Conservation (phyloP, 176 grass and related monocot species). For the Coix lacrymajobi region DNA sequence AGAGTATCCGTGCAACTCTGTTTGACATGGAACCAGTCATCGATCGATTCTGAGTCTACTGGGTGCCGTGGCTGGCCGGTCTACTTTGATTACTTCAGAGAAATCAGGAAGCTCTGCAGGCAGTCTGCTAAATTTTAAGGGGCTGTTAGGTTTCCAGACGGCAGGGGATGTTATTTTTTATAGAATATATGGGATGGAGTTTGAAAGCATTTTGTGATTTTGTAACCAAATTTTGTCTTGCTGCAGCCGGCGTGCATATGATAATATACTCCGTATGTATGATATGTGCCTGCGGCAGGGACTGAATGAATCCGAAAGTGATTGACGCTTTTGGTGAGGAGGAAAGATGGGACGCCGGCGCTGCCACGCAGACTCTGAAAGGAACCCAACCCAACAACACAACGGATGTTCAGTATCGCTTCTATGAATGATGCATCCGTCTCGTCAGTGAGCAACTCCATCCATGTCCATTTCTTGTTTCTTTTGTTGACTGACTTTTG, state of each 20-base stretch:
- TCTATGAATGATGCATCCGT: not conserved
- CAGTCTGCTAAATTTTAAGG: not conserved
- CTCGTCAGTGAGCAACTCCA: not conserved
- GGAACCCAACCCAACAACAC: too few species aligned
- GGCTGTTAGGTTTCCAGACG: not conserved
- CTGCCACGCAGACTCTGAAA: not conserved
- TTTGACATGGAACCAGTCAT: not conserved
- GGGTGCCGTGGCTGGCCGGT: not conserved
- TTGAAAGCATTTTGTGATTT: not conserved
- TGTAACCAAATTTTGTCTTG: not conserved
- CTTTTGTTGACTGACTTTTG: not conserved
- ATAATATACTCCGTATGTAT: too few species aligned
- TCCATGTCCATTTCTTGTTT: not conserved
- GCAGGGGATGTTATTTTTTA: not conserved
- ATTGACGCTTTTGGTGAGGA: not conserved
- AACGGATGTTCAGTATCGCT: not conserved
- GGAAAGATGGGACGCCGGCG: not conserved
- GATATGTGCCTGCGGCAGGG: too few species aligned
- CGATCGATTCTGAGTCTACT: not conserved
- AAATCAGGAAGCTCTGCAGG: not conserved
- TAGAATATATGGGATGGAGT: too few species aligned
- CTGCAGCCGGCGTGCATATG: conserved; percentile 4
- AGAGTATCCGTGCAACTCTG: not conserved
- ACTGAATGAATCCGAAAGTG: not conserved
- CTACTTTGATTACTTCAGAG: not conserved